Base-by-base conservation (phyloP, 345 rosid genomes). In the Mercurialis annua region DNA sequence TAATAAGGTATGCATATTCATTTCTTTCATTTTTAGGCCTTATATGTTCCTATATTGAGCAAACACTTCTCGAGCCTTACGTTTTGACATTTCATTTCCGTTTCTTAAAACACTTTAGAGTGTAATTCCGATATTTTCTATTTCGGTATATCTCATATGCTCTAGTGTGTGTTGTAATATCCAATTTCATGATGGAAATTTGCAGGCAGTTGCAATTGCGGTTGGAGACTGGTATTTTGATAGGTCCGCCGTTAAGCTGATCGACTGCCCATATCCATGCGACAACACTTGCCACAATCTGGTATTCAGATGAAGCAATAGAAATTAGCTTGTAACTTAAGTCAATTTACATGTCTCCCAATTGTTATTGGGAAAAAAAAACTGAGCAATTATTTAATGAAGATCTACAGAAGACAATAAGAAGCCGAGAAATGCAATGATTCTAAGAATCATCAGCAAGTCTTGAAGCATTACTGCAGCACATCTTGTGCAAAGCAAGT, bases 151-250 rank as follows among this genome's bases (percentile, higher is more conserved):
- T n/a, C n/a, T n/a, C n/a, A n/a, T n/a, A n/a, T n/a, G n/a, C n/a
- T n/a, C n/a, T n/a, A n/a, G n/a, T n/a, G n/a, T 4, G 24, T 53
- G 16, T 9, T 65, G 5, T 16, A 36, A 38, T 6, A 5, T 52
- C 60, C 9, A 52, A 52, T 17, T 65, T 24, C 26, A 18, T 42
- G 64, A 40, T 21, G 47, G 31, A 8, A 72, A 72, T 76, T 47
- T 65, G 78, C 88, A 91, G 97, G 87, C 90, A 9, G 81, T 91
- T 17, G 98, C 99, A 2, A 76, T 83, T 58, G 91, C 98, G 0
- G 98, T 91, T 12, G 99, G 96, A 75, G 96, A 91, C 70, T 94
- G 99, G 99, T 94, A 85, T 68, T 94, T 91, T 40, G 93, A 82
- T 5, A 84, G 98, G 31, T 78, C 95, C 0, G 71, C 66, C 2